phyloP scores from a whole-genome alignment of 164 flowering plant species.

The Berberis vulgaris region DNA sequence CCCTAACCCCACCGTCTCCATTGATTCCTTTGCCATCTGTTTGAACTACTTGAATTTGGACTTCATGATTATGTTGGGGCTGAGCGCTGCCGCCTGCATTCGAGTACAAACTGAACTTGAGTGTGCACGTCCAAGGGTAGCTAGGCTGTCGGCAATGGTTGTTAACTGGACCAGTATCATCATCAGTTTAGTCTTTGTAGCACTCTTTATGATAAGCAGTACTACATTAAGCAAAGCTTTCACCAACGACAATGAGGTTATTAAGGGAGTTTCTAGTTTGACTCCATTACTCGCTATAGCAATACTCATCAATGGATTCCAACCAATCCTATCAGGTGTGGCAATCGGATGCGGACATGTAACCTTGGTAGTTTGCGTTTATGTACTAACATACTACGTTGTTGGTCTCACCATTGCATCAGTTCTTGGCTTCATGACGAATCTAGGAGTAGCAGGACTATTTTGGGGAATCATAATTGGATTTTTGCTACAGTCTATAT shows the following conservation, averaged over 20 bases:
- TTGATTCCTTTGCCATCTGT: background rate
- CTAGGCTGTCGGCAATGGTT: background rate
- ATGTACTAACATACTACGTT: background rate
- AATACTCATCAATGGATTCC: background rate
- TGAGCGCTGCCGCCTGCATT: constrained; percentile 1
- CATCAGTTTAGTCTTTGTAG: background rate
- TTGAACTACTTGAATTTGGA: background rate
- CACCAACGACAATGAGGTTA: background rate
- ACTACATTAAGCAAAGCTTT: background rate
- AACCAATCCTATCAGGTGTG: constrained; percentile 3
- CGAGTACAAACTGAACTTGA: background rate
- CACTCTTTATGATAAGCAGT: background rate
- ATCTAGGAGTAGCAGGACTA: background rate
- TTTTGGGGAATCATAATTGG: too few relatives aligned
- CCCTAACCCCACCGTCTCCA: too few relatives aligned
- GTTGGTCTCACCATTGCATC: background rate
- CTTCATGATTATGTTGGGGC: background rate
- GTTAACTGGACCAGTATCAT: background rate
- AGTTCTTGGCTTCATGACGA: background rate
- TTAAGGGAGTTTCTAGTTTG: background rate
- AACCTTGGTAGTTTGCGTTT: background rate
- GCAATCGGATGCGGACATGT: background rate
- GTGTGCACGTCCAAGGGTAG: background rate
- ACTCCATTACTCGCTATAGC: background rate
- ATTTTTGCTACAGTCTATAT: too few relatives aligned